phyloP scores from a whole-genome alignment of 805 yeast species.

The Sporopachydermia quercuum region DNA sequence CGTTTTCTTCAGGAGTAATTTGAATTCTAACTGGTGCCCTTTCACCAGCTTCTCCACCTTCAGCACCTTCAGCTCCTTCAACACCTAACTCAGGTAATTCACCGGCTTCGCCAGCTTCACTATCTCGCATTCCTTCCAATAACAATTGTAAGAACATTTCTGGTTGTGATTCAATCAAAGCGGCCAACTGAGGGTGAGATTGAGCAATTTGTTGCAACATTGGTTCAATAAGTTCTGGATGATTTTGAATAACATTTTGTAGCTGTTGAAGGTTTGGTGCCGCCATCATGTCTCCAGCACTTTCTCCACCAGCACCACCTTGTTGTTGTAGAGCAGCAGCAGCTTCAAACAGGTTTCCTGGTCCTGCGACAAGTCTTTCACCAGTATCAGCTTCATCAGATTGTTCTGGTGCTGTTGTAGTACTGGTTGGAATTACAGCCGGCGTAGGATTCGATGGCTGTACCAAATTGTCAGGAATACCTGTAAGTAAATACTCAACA shows the following conservation, averaged over 20 bases:
- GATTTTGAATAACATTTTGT: slow-evolving; percentile 64
- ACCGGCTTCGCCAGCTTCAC: slow-evolving; percentile 32
- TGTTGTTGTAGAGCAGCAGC: slow-evolving; percentile 11
- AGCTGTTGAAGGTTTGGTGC: slow-evolving; percentile 35
- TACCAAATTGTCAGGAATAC: slow-evolving; percentile 58
- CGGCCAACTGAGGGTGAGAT: slow-evolving; percentile 74
- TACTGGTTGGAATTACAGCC: slow-evolving; percentile 12
- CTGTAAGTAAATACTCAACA: slow-evolving; percentile 84
- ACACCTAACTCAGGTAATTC: slow-evolving; percentile 26
- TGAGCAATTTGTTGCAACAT: slow-evolving; percentile 69
- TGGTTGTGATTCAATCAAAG: slow-evolving; percentile 65
- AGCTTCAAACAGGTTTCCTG: slow-evolving; percentile 9
- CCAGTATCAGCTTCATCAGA: slow-evolving; percentile 14
- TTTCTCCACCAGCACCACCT: slow-evolving; percentile 16
- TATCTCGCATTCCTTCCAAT: slow-evolving; percentile 32
- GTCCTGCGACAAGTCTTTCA: slow-evolving; percentile 9
- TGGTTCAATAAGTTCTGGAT: slow-evolving; percentile 81
- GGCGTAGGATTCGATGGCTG: slow-evolving; percentile 14
- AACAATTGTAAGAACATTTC: slow-evolving; percentile 72
- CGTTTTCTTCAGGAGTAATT: slow-evolving; percentile 71
- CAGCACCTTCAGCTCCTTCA: slow-evolving; percentile 18
- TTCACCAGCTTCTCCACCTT: slow-evolving; percentile 25
- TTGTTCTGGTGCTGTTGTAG: slow-evolving; percentile 7
- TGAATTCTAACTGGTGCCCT: slow-evolving; percentile 32
- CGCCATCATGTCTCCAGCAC: slow-evolving; percentile 21